Conservation (phyloP, 1,284 basidiomycete genomes). For the Puccinia novopanici region DNA sequence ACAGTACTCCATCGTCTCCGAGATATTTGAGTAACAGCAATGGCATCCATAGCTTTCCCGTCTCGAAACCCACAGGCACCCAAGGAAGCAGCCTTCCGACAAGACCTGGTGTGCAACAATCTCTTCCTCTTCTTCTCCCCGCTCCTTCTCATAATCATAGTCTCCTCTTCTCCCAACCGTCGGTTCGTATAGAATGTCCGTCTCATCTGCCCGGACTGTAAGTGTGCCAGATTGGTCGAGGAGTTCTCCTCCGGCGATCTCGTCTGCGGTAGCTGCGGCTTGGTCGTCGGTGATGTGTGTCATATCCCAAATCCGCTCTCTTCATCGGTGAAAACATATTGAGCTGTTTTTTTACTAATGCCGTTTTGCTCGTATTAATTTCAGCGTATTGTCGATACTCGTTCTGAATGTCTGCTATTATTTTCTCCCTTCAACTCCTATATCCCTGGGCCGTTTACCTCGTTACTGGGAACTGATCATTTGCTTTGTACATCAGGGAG, state of each 20-base stretch:
- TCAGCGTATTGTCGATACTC: conserved; percentile 93
- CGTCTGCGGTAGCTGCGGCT: conserved; percentile 92
- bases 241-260: conserved; percentile 97
- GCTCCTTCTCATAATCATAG: neutral
- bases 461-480: neutral
- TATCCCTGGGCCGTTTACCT: conserved; percentile 49
- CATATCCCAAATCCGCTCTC: no score
- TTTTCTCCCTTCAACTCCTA: conserved; percentile 28
- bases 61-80: conserved; percentile 44
- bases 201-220: conserved; percentile 91
- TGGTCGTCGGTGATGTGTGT: conserved; percentile 59
- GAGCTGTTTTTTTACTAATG: no score
- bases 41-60: conserved; percentile 43
- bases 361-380: no score
- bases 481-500: conserved; percentile 60
- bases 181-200: no score
- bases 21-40: no score
- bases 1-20: neutral
- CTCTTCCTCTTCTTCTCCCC: neutral
- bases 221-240: conserved; percentile 89
- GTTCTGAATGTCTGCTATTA: conserved; percentile 88
- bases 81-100: conserved; percentile 48
- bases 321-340: no score
- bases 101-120: conserved; percentile 38
- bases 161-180: no score